Base-by-base conservation (phyloP, 768 basidiomycete genomes). In the Tulasnella calospora region DNA sequence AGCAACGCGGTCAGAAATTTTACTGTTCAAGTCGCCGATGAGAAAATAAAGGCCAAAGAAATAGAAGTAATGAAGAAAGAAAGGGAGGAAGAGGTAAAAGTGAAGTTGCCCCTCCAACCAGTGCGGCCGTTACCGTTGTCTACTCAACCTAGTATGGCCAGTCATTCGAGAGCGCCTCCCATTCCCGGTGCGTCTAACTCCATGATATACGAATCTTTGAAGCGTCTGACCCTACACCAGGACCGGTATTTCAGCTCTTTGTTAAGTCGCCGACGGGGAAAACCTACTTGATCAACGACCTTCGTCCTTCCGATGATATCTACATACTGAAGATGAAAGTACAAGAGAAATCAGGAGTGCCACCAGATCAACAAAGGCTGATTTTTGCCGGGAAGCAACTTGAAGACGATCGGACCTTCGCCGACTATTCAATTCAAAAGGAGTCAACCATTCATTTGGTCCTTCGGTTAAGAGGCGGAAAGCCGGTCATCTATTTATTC, bases 21-120 rank as follows among this genome's bases (percentile, higher is more conserved):
- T 3, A 61, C 23, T 61, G 3, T 61, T 3, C 10, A 12, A 30
- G n/a, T 82, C 0, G 82, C 86, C 57, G 57, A n/a, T 23, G 57
- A 30, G 23, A 21, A 61, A 3, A 7, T 61, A 7, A 30, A 61
- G 23, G 23, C 6, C 13, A 21, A 27, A n/a, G 27, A 27, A 30
- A 3, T 61, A n/a, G 57, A 61, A 61, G 23, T 3, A 27, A 5
- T 10, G 9, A 21, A 61, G 6, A n/a, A 61, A 30, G 57, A n/a
- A 10, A 21, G n/a, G 23, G n/a, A n/a, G n/a, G 57, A 61, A n/a
- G 57, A n/a, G 23, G 57, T 23, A 3, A 12, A 19, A 3, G 57
- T 27, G n/a, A 3, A 7, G 12, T 1, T 30, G 57, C 57, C 57
- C n/a, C 13, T 13, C 46, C 46, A 46, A 15, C 38, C 3, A 10